Base-by-base conservation (phyloP, 2,329 filamentous ascomycete species). In the Ophiostoma montium region DNA sequence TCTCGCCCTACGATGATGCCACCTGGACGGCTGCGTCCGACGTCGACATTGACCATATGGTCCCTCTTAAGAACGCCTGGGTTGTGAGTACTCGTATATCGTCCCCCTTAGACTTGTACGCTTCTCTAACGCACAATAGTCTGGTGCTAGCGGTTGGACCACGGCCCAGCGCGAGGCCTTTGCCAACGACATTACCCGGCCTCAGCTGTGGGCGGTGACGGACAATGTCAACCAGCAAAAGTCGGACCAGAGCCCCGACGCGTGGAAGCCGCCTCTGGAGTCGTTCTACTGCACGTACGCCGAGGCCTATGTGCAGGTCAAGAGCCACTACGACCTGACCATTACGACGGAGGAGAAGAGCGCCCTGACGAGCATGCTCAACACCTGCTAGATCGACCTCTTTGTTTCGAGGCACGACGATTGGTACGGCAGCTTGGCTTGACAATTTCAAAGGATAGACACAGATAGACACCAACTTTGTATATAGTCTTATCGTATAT, bases 41-140 rank as follows among this genome's bases (percentile, higher is more conserved):
- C 57, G 63, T 92, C 1, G 84, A 90, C 57, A 90, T 92, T 52
- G 86, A 92, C 62, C 86, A 92, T 62, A 72, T 92, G 65, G 84
- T 94, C 3, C 85, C 86, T 1, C 63, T 94, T 53, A 81, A 82
- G 60, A 86, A 89, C 59, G 84, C 85, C 6, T 90, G 84, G 85
- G 78, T 83, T 53, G 76, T 80, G 56, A 58, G 70, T 64, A 5
- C 19, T 38, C 35, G n/a, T n/a, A n/a, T n/a, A n/a, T n/a, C 13
- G 13, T 44, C 8, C 23, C 15, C 13, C 11, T 35, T 27, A 18
- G n/a, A n/a, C n/a, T n/a, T n/a, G n/a, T n/a, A n/a, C n/a, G n/a
- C n/a, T n/a, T 13, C n/a, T 13, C 32, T 35, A 13, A 35, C 19
- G 33, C n/a, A n/a, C n/a, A 52, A 82, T 52, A 82, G 75, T 85